Evolutionary conservation across 768 basidiomycete genomes (phyloP).

Genomic region (Phallus indusiatus): DNA sequence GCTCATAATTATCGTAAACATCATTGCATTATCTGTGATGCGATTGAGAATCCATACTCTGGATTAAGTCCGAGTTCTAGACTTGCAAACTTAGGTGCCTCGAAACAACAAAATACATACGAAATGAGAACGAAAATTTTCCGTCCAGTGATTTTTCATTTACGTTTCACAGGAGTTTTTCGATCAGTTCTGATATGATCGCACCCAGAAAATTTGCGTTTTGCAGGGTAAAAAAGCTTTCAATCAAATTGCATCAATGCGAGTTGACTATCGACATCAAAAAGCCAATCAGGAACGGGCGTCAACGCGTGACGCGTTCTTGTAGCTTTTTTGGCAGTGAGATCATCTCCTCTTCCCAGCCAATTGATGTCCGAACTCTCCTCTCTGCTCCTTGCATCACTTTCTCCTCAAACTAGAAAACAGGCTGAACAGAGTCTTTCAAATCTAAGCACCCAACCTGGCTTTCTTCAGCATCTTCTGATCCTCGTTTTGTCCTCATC

Average conservation of each 20-base stretch:
- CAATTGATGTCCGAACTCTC: slow-evolving; percentile 31
- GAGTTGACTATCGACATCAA: not conserved
- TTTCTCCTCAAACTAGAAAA: slow-evolving; percentile 61
- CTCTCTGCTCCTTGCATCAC: slow-evolving; percentile 59
- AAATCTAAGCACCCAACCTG: slow-evolving; percentile 56
- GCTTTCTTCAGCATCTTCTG: slow-evolving; percentile 75
- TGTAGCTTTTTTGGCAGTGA: not conserved
- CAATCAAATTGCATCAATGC: too few relatives aligned
- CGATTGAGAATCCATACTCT: too few relatives aligned
- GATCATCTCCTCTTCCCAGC: not conserved
- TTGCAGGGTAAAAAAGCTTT: not conserved
- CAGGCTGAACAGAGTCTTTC: slow-evolving; percentile 73
- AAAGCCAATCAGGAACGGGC: not conserved
- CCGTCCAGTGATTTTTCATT: too few relatives aligned
- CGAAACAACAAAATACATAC: too few relatives aligned
- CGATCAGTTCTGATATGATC: too few relatives aligned
- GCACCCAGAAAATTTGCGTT: not conserved
- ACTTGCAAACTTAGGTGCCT: too few relatives aligned
- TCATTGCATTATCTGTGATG: too few relatives aligned
- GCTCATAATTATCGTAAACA: too few relatives aligned
- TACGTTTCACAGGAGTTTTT: too few relatives aligned
- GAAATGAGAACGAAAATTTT: too few relatives aligned
- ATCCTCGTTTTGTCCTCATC: slow-evolving; percentile 60
- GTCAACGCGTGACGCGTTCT: not conserved
- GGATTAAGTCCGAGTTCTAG: too few relatives aligned